Evolutionary conservation across 2,329 filamentous ascomycete species (phyloP), one percentile per base, ranked within the genome.

Genomic region (Diplodia seriata): DNA sequence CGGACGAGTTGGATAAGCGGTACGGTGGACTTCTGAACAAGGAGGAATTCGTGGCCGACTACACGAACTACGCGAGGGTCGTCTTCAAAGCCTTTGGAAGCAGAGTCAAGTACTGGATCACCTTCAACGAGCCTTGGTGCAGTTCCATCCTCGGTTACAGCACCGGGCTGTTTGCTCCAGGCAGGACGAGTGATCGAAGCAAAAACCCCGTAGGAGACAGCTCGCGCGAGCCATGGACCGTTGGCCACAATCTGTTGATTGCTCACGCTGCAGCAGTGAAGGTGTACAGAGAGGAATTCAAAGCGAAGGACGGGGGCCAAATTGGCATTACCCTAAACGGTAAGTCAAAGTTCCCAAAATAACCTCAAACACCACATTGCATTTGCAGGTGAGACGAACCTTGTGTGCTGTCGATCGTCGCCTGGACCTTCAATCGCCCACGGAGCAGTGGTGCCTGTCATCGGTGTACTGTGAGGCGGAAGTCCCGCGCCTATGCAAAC

Each of bases 81-180:
- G 84, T 92, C 74, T 96, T 93, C 82, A 85, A 90, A 76, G 87
- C 89, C 1, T 84, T 96, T 68, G 85, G 86, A 59, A 86, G 89
- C 66, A 90, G 89, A 78, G 92, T 93, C 74, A 92, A 93, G 83
- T 85, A 92, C 80, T 97, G 93, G 93, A 92, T 94, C 78, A 95
- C 92, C 31, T 93, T 94, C 82, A 95, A 95, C 78, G 92, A 97
- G 82, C 93, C 93, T 3, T 95, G 91, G 89, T 96, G 92, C 81
- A 91, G 88, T 71, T 88, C 90, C 64, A 89, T 95, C 70, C 85
- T 95, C 51, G 92, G 92, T 43, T 95, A 94, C 80, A 91, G 86
- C 75, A 87, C 86, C 51, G 93, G 93, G 33, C 82, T 88, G 70
- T 93, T 94, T 76, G 93, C 93, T 12, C 93, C 93, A 0, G 93